Conservation (phyloP, 768 basidiomycete species). For the Flagelloscypha sp. region DNA sequence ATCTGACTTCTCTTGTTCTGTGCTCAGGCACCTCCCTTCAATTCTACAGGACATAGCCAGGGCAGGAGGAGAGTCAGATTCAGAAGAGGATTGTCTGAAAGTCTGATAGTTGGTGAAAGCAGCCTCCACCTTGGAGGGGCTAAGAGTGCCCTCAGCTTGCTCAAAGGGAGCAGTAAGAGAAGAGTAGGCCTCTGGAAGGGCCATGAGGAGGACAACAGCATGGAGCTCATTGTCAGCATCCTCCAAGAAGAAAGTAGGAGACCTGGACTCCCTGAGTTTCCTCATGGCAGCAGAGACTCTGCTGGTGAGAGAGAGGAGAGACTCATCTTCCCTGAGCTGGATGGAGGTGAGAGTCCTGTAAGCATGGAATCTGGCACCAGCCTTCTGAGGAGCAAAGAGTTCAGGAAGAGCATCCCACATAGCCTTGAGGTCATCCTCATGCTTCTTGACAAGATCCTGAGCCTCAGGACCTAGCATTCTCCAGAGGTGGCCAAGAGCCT, state of each 20-base stretch:
- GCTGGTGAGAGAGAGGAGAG: background rate
- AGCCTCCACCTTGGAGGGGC: background rate
- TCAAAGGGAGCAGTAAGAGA: constrained; percentile 7
- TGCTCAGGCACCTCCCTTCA: too few species aligned
- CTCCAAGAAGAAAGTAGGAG: background rate
- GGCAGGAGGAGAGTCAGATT: too few species aligned
- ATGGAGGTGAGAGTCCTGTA: constrained; percentile 6
- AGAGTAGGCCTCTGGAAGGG: constrained; percentile 4
- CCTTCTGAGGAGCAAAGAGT: too few species aligned
- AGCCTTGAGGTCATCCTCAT: too few species aligned
- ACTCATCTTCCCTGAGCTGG: constrained; percentile 6
- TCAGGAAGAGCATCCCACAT: too few species aligned
- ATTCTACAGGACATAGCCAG: too few species aligned
- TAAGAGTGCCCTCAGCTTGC: constrained; percentile 1
- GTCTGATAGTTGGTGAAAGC: constrained; percentile 9
- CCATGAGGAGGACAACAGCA: constrained; percentile 4
- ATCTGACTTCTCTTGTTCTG: too few species aligned
- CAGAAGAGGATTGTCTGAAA: constrained; percentile 10
- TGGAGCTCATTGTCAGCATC: constrained; percentile 6
- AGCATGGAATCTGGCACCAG: too few species aligned
- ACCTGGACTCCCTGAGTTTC: constrained; percentile 1
- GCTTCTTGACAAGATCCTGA: too few species aligned
- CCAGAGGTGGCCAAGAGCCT: too few species aligned
- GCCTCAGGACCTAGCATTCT: too few species aligned
- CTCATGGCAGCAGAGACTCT: constrained; percentile 4